Evolutionary conservation across 441 rosid species (phyloP).

Genomic region (Macaranga tanarius): DNA sequence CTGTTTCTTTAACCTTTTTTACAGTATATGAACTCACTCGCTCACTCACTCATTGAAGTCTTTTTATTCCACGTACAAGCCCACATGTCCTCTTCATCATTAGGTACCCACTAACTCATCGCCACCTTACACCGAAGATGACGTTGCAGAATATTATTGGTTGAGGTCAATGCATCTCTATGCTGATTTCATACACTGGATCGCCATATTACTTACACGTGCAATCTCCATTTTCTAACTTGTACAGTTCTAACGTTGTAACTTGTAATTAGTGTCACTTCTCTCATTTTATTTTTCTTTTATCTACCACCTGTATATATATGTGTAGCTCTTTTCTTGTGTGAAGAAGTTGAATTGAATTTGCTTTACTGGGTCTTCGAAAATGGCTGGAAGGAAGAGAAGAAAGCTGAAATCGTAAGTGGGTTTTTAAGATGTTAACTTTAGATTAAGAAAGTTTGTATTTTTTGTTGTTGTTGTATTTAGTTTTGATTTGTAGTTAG

Average conservation of each 20-base stretch:
- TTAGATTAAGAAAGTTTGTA: neutral
- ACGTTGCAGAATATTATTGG: neutral
- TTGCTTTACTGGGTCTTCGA: constrained; percentile 12
- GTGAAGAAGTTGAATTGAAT: neutral
- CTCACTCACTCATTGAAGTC: too few relatives aligned
- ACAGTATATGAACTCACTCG: neutral
- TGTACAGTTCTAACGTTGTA: neutral
- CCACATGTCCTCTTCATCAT: neutral
- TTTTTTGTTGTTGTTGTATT: neutral
- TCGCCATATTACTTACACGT: constrained; percentile 11
- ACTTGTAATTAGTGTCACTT: neutral
- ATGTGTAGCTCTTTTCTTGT: too few relatives aligned
- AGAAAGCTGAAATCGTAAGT: constrained; percentile 50
- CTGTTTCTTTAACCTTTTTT: neutral
- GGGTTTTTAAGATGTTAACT: neutral
- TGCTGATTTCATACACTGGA: neutral
- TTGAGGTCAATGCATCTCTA: too few relatives aligned
- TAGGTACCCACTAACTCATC: neutral
- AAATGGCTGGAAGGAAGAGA: constrained; percentile 47
- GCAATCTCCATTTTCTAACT: neutral
- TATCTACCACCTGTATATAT: constrained; percentile 4
- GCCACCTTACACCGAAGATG: neutral
- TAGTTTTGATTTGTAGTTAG: neutral
- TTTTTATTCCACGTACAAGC: neutral
- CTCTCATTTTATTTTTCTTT: neutral